phyloP scores from a whole-genome alignment of 768 basidiomycete species.

The Hericium rajendrae region DNA sequence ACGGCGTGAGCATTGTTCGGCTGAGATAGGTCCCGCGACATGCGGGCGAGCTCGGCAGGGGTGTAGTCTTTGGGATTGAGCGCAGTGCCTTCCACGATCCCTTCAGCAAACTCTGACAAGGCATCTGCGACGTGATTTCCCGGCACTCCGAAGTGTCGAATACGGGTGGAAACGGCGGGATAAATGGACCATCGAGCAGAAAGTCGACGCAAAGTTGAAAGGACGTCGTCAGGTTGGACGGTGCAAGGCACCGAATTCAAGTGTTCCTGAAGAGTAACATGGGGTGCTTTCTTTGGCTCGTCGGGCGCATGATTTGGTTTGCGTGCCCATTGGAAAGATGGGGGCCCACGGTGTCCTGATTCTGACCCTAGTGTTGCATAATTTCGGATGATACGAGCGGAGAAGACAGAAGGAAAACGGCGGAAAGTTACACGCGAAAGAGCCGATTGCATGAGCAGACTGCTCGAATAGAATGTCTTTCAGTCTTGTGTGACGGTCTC shows the following conservation, averaged over 20 bases:
- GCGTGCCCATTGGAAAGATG: too few relatives aligned
- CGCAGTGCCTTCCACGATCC: conserved; percentile 22
- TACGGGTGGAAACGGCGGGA: conserved; percentile 18
- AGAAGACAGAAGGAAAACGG: neutral
- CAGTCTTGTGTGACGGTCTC: too few relatives aligned
- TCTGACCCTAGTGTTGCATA: neutral
- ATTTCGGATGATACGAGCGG: neutral
- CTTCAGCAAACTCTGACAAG: conserved; percentile 31
- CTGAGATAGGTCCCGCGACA: conserved; percentile 27
- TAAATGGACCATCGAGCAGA: too few relatives aligned
- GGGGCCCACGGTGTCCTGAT: too few relatives aligned
- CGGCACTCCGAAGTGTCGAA: conserved; percentile 42
- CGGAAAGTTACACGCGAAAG: neutral
- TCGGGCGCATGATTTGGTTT: too few relatives aligned
- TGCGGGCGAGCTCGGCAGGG: conserved; percentile 33
- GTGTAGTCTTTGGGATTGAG: conserved; percentile 18
- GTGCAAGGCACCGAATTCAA: too few relatives aligned
- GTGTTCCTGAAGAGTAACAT: too few relatives aligned
- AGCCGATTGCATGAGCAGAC: neutral
- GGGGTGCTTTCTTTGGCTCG: too few relatives aligned
- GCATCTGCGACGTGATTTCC: conserved; percentile 27
- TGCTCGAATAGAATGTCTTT: neutral
- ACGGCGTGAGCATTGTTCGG: conserved; percentile 19
- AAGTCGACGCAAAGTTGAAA: too few relatives aligned
- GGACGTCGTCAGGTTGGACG: too few relatives aligned